Conservation (phyloP, 106 monocot genomes). For the Dactylorhiza incarnata region DNA sequence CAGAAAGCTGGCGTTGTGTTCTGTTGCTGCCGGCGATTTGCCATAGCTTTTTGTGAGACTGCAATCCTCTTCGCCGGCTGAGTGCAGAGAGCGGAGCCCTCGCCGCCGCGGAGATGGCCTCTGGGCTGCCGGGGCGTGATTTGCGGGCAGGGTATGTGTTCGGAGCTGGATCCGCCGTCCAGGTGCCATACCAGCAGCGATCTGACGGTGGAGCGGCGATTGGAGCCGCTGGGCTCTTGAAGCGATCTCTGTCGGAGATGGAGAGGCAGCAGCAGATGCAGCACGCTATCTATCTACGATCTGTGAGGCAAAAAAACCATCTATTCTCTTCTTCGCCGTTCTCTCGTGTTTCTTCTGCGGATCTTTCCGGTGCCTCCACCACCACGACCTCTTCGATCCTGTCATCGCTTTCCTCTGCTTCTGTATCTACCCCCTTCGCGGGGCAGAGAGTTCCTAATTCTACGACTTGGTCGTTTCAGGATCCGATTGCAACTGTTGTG, state of each 20-base stretch:
- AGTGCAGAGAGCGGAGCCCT: background rate
- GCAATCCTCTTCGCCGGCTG: background rate
- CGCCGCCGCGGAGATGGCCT: constrained; percentile 5
- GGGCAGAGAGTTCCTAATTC: constrained; percentile 3
- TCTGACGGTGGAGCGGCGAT: constrained; percentile 4
- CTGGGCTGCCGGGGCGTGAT: constrained; percentile 10
- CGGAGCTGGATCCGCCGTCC: constrained; percentile 10
- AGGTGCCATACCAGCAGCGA: constrained; percentile 11
- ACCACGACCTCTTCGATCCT: constrained; percentile 1
- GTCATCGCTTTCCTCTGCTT: constrained; percentile 4
- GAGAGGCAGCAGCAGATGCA: constrained; percentile 20
- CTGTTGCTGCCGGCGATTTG: background rate
- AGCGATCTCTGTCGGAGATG: constrained; percentile 18
- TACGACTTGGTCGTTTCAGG: constrained; percentile 1
- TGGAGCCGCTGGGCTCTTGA: constrained; percentile 6
- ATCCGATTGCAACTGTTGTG: background rate
- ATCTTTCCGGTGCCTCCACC: constrained; percentile 5
- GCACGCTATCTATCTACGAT: constrained; percentile 20
- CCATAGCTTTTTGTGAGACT: background rate
- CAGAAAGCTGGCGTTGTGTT: constrained; percentile 3
- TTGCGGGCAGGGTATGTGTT: constrained; percentile 7
- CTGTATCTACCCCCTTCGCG: background rate
- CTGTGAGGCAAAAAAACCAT: constrained; percentile 19
- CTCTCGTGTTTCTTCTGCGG: background rate
- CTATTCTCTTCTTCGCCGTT: background rate